These are phyloP conservation scores for Penicillium sp. DNA, from an alignment of 2,329 filamentous ascomycete genomes.

Conservation along the genomic window DNA sequence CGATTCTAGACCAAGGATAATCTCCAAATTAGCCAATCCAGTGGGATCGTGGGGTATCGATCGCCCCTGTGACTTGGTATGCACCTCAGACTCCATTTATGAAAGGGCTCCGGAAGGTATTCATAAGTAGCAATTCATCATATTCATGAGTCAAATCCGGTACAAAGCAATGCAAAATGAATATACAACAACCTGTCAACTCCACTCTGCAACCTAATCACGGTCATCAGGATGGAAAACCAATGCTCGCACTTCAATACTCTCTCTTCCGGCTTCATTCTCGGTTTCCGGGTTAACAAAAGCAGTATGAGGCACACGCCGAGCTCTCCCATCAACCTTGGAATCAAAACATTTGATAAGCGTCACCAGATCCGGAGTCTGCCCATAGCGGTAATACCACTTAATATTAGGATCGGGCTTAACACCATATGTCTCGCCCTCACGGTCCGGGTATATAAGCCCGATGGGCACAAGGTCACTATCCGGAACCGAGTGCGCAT, in stretches of 20 bases:
- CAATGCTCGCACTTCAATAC: conserved; percentile 56
- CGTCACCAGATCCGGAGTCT: conserved; percentile 54
- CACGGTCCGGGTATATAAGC: conserved; percentile 52
- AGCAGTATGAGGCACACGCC: conserved; percentile 55
- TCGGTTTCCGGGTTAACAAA: conserved; percentile 52
- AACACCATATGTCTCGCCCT: conserved; percentile 51
- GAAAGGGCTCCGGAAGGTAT: neutral
- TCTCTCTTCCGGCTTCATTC: conserved; percentile 44
- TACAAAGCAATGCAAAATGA: neutral
- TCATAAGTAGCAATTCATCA: neutral
- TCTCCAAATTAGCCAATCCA: neutral
- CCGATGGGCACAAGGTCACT: conserved; percentile 49
- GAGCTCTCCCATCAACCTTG: conserved; percentile 53
- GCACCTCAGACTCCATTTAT: too few relatives aligned
- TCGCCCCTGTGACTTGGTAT: neutral
- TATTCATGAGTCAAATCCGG: neutral
- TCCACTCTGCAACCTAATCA: conserved; percentile 13
- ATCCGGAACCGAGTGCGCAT: conserved; percentile 51
- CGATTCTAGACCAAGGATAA: neutral
- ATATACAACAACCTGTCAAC: neutral
- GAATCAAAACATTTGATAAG: conserved; percentile 63
- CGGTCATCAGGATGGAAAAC: conserved; percentile 50
- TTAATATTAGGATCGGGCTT: conserved; percentile 43
- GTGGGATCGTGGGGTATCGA: neutral
- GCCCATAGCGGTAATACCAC: conserved; percentile 55